Evolutionary conservation across 768 basidiomycete genomes (phyloP), one percentile per base, ranked within the genome.

Genomic region (Fomitopsis pulvina): DNA sequence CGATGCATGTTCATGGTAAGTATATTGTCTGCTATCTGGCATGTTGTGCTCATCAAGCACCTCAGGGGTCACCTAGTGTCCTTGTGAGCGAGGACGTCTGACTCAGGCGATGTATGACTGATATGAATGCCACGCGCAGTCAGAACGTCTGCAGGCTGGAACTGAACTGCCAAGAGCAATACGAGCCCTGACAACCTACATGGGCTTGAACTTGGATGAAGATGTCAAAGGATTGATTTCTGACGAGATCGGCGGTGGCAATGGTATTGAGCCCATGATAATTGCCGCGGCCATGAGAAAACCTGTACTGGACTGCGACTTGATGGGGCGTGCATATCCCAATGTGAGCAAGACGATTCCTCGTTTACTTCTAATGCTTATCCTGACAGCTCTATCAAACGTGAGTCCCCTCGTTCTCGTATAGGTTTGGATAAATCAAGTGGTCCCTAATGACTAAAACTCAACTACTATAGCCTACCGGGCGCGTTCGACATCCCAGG

Each of bases 211-310:
- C 3, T 18, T 37, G 14, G 34, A 37, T 18, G 9, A 45, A 7
- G 60, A 63, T 34, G 56, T 56, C 41, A 41, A 45, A 1, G 60
- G 60, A 8, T 38, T 54, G 10, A 59, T 61, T 10, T 58, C 62
- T 2, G 60, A 61, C n/a, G 72, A 74, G 55, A 74, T 74, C 18
- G 72, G 72, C 18, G 72, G 72, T 3, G 66, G 65, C 1, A 74
- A 73, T 47, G 72, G 71, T 27, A 50, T 66, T n/a, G 57, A 60
- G 46, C 61, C 60, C 24, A 62, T 62, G 59, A 61, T 63, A 18
- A 51, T 61, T 2, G 60, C 62, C 0, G 62, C 60, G 2, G 57
- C 58, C 47, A 54, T 60, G 57, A 59, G 56, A 39, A 63, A 60
- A 45, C 28, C 63, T 7, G 66, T 68, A 4, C 46, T 69, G 14